phyloP scores from a whole-genome alignment of 371 early-diverging fungal genomes.

The Chytridiales sp. region DNA sequence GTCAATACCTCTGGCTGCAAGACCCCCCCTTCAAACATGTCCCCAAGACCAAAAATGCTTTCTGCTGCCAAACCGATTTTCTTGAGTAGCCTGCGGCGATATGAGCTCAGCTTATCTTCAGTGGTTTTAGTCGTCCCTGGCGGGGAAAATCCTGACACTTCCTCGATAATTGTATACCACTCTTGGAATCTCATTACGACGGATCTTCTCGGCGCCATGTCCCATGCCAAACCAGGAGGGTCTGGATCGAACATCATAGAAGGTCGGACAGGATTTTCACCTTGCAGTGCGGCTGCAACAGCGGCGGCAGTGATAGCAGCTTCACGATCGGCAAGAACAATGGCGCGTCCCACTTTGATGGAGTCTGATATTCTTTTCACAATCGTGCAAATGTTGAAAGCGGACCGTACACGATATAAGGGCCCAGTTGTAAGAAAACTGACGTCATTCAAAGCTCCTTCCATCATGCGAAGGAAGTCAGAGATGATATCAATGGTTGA shows the following conservation, averaged over 20 bases:
- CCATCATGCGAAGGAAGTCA: slow-evolving; percentile 34
- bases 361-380: slow-evolving; percentile 38
- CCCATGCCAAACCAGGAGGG: slow-evolving; percentile 25
- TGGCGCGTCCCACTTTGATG: slow-evolving; percentile 19
- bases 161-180: neutral
- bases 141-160: neutral
- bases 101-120: neutral
- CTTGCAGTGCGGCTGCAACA: neutral
- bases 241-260: slow-evolving; percentile 23
- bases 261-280: slow-evolving; percentile 6
- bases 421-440: slow-evolving; percentile 31
- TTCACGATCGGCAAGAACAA: slow-evolving; percentile 26
- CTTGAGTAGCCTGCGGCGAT: slow-evolving; percentile 16
- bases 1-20: slow-evolving; percentile 31
- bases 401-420: slow-evolving; percentile 32
- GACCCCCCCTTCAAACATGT: slow-evolving; percentile 33
- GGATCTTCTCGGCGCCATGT: slow-evolving; percentile 11
- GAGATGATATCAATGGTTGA: slow-evolving; percentile 32
- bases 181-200: neutral
- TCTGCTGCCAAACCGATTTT: slow-evolving; percentile 43
- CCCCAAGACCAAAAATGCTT: slow-evolving; percentile 33
- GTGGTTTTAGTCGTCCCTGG: neutral
- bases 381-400: slow-evolving; percentile 40
- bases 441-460: slow-evolving; percentile 21
- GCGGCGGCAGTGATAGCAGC: slow-evolving; percentile 19